Conservation (phyloP, 1,284 basidiomycete genomes). For the Fomitopsis betulina region DNA sequence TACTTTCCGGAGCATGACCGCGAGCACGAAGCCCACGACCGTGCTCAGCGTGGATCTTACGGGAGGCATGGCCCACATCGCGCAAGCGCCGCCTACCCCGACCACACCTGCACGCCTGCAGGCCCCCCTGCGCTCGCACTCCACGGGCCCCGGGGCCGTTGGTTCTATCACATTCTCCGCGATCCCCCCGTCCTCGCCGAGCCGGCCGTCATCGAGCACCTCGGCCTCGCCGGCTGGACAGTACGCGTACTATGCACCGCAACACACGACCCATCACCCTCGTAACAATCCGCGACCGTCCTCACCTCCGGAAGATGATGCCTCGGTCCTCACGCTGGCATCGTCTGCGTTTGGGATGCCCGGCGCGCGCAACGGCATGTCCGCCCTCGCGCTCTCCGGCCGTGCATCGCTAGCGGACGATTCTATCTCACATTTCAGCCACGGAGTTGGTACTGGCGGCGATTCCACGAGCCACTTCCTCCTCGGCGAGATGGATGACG, state of each 20-base stretch:
- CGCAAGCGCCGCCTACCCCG: constrained; percentile 71
- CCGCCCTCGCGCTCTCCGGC: constrained; percentile 21
- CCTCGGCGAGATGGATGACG: constrained; percentile 46
- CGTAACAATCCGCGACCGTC: constrained; percentile 92
- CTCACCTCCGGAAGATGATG: constrained; percentile 87
- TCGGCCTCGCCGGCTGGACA: constrained; percentile 5
- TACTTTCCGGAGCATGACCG: constrained; percentile 76
- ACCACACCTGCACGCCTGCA: constrained; percentile 43
- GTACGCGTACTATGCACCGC: constrained; percentile 66
- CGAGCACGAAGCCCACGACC: constrained; percentile 95
- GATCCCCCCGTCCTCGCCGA: constrained; percentile 45
- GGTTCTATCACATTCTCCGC: constrained; percentile 68
- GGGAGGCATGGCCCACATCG: constrained; percentile 85
- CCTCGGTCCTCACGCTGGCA: constrained; percentile 87
- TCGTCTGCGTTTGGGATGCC: constrained; percentile 84
- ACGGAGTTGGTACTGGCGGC: constrained; percentile 36
- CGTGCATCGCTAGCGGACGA: constrained; percentile 45
- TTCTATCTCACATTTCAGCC: constrained; percentile 62
- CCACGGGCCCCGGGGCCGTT: constrained; percentile 47
- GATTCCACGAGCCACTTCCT: constrained; percentile 67
- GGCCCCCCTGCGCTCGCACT: constrained; percentile 55
- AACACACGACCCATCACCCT: constrained; percentile 88
- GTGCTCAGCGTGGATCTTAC: constrained; percentile 83
- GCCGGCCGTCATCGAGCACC: constrained; percentile 39
- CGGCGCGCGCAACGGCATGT: constrained; percentile 35